Percentiles rank a stretch among this genome's conserved stretches.
These are phyloP conservation scores for Candida dubliniensis DNA, from an alignment of 1,139 yeast species.

Conservation along the genomic window DNA sequence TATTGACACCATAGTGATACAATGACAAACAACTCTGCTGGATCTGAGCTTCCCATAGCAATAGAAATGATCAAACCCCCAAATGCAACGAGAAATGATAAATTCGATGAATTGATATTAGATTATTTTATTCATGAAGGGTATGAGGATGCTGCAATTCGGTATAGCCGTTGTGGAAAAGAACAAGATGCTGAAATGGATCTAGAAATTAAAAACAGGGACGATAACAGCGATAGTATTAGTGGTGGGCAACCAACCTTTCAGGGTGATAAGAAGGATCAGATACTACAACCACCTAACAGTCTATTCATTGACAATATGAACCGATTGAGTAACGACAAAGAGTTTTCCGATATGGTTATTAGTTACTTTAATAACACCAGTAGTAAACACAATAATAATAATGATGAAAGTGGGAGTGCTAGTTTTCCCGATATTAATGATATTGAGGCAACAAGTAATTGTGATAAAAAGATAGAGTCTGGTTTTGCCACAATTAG, in stretches of 20 bases:
- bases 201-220: constrained; percentile 11
- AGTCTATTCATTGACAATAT: constrained; percentile 14
- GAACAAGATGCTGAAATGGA: constrained; percentile 32
- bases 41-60: background rate
- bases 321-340: constrained; percentile 14
- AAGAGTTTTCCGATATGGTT: constrained; percentile 19
- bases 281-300: constrained; percentile 8
- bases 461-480: constrained; percentile 15
- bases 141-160: constrained; percentile 50
- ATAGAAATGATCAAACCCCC: background rate
- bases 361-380: constrained; percentile 16
- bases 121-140: constrained; percentile 62
- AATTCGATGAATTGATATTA: constrained; percentile 48
- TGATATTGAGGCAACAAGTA: background rate
- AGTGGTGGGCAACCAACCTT: no score
- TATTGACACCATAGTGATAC: no score
- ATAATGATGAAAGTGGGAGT: background rate
- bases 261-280: constrained; percentile 2
- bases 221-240: constrained; percentile 1
- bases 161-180: constrained; percentile 35
- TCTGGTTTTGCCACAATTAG: constrained; percentile 50
- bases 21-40: background rate
- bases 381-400: background rate
- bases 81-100: constrained; percentile 24
- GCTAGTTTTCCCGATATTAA: background rate